These are phyloP conservation scores for Pestalotiopsis sp. DNA, from an alignment of 2,329 filamentous ascomycete genomes.

Conservation along the genomic window DNA sequence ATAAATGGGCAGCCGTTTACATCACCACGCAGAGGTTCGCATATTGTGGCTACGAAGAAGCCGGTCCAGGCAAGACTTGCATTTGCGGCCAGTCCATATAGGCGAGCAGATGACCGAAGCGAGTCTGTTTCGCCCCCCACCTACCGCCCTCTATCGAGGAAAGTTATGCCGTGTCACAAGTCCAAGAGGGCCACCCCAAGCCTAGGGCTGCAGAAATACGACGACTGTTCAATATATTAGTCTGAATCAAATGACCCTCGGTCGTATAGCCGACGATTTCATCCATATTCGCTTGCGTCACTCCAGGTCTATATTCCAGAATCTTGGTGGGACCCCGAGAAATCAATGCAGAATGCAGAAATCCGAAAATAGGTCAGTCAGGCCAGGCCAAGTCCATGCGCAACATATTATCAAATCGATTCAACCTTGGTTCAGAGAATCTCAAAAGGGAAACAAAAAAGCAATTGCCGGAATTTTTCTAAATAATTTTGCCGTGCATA, in stretches of 20 bases:
- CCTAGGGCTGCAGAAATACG: constrained; percentile 11
- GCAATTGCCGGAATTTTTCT: not conserved
- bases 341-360: not conserved
- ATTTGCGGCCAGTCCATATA: not conserved
- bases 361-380: not conserved
- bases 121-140: not conserved
- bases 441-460: too few relatives aligned
- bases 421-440: not conserved
- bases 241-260: constrained; percentile 34
- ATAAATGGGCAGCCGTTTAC: not conserved
- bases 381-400: not conserved
- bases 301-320: not conserved
- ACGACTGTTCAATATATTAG: constrained; percentile 20
- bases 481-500: constrained; percentile 4
- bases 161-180: constrained; percentile 5
- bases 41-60: constrained; percentile 1
- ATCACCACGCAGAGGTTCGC: constrained; percentile 1
- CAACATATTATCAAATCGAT: not conserved
- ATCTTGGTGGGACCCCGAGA: not conserved
- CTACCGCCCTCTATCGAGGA: not conserved
- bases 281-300: constrained; percentile 28
- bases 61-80: constrained; percentile 3
- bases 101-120: constrained; percentile 5
- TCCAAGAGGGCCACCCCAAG: not conserved
- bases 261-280: constrained; percentile 32